Conservation (phyloP, 768 basidiomycete species). For the Naganishia friedmannii region DNA sequence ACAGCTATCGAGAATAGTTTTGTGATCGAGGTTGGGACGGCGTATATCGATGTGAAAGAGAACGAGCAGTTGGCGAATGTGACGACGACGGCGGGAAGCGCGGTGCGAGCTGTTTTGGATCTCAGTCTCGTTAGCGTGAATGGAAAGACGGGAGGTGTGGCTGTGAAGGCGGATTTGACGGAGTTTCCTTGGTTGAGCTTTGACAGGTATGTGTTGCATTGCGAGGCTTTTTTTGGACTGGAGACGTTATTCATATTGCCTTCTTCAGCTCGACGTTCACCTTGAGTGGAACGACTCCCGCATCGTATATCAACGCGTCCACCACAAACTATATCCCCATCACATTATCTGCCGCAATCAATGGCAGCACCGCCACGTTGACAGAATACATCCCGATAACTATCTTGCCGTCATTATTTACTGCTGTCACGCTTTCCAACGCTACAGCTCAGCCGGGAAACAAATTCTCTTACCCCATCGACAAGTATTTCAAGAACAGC, state of each 20-base stretch:
- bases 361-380: slow-evolving; percentile 56
- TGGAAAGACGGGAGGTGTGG: slow-evolving; percentile 62
- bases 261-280: slow-evolving; percentile 33
- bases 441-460: slow-evolving; percentile 60
- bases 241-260: background rate
- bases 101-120: slow-evolving; percentile 57
- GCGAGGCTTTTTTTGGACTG: background rate
- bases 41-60: slow-evolving; percentile 38
- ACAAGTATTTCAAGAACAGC: slow-evolving; percentile 60
- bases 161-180: slow-evolving; percentile 63
- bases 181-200: slow-evolving; percentile 58
- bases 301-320: slow-evolving; percentile 49
- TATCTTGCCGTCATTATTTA: slow-evolving; percentile 72
- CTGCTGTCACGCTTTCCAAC: slow-evolving; percentile 59
- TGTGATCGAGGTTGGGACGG: slow-evolving; percentile 55
- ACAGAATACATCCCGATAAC: slow-evolving; percentile 59
- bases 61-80: slow-evolving; percentile 52
- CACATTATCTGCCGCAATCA: slow-evolving; percentile 62
- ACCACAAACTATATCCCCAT: slow-evolving; percentile 56
- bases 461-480: slow-evolving; percentile 59
- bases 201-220: slow-evolving; percentile 54
- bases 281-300: slow-evolving; percentile 66
- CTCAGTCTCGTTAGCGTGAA: slow-evolving; percentile 59
- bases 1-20: slow-evolving; percentile 65
- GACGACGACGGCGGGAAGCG: slow-evolving; percentile 65